Base-by-base conservation (phyloP, 116 monocot genomes). In the Posidonia oceanica region DNA sequence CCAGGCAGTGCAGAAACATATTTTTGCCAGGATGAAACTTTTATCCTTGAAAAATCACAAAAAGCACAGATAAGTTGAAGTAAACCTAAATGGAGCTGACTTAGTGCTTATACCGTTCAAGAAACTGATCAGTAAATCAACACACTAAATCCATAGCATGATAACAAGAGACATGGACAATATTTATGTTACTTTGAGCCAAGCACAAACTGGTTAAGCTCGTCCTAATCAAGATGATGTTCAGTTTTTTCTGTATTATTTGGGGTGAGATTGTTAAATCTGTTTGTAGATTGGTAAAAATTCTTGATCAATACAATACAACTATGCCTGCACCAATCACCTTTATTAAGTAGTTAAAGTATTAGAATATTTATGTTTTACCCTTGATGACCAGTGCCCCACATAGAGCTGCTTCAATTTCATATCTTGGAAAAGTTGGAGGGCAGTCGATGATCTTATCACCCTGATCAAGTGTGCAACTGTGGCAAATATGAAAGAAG, bases 341-440 rank as follows among this genome's bases (percentile, higher is more conserved):
- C 7, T 48, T 48, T 8, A 8, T 48, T 8, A 48, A 48, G 48
- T 48, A 48, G 48, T 48, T 44, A 48, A 7, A 48, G 37, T 37
- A 38, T 14, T 39, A 13, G 4, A 40, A 17, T 3, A 62, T 38
- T 64, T 7, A 39, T 64, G 39, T 1, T 14, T 40, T 17, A 65
- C 65, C 65, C n/a, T 65, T 65, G 65, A 65, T 42, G 41, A 65
- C 65, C 39, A 42, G 17, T 65, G 65, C 65, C 65, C 65, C 65
- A 65, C 39, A 39, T 42, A 65, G n/a, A 40, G 40, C 65, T 11
- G 65, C 65, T 65, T 65, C 65, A 11, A 65, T 65, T 41, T 65
- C 65, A 40, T 65, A 65, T 65, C 65, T 65, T 15, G 65, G 65
- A 65, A 65, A 65, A n/a, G 65, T 65, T 65, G 65, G 65, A 65